These are phyloP conservation scores for Collybiopsis confluens DNA, from an alignment of 768 basidiomycete genomes.

Conservation along the genomic window DNA sequence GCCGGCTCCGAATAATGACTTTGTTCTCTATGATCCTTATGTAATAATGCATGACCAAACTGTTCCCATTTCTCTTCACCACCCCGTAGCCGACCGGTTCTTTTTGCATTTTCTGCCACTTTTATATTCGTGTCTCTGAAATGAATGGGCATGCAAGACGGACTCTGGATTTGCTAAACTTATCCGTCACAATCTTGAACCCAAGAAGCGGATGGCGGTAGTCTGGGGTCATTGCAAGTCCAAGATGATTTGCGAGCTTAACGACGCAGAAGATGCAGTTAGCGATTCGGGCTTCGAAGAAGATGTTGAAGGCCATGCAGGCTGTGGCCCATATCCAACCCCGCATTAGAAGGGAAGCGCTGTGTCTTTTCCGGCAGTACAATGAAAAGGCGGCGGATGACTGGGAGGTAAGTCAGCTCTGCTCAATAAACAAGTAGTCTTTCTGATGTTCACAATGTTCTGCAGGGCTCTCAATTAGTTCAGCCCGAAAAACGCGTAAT, in stretches of 20 bases:
- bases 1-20: no score
- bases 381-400: conserved; percentile 94
- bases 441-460: no score
- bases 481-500: conserved; percentile 82
- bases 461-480: conserved; percentile 71
- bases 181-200: conserved; percentile 81
- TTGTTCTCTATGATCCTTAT: no score
- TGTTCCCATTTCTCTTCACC: no score
- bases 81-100: no score
- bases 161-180: conserved; percentile 82
- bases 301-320: conserved; percentile 89
- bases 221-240: conserved; percentile 87
- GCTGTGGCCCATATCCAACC: conserved; percentile 94
- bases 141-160: no score
- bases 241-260: conserved; percentile 84
- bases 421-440: no score
- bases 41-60: no score
- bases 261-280: conserved; percentile 84
- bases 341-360: conserved; percentile 84
- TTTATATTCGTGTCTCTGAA: no score
- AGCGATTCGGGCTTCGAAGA: conserved; percentile 66
- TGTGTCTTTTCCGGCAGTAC: conserved; percentile 92
- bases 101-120: no score
- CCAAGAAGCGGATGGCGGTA: conserved; percentile 80
- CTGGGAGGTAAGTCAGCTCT: conserved; percentile 67